Evolutionary conservation across 345 rosid genomes (phyloP), one percentile per base, ranked within the genome.

Genomic region (Eucalyptus microcorys): DNA sequence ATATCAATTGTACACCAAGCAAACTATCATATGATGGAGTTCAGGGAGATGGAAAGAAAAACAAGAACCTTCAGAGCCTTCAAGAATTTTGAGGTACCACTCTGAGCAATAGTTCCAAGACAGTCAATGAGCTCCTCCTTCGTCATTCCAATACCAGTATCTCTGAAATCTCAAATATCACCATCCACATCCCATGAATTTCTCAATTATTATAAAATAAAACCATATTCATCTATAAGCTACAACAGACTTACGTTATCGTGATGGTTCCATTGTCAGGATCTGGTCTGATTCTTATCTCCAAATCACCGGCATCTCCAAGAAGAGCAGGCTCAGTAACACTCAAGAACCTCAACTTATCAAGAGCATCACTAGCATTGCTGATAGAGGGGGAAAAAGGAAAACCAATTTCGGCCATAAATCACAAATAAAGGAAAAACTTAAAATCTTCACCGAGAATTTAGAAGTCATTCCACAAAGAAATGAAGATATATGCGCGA

Each of bases 51-150:
- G 27, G 83, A 40, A 37, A 76, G 45, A 13, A 11, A 88, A 49
- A 71, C 81, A 68, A 50, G 85, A 83, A 97, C 99, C 99, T 98
- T 97, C 7, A 97, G 92, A 90, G 99, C 99, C 94, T 97, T 94
- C 79, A 98, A 93, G 92, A 98, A 98, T 88, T 94, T 98, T 30
- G 99, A 97, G 91, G 99, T 97, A 42, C 99, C 99, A 92, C 98
- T 97, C 92, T 98, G 99, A 90, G 99, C 99, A 93, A 98, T 98
- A n/a, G 99, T 98, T 89, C 99, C 99, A 90, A 98, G 99, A 88
- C 99, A 98, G 87, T 97, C 99, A 87, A 98, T 90, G 47, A 98
- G 98, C 90, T 98, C 99, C 87, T 97, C 98, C 86, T 93, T 97
- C 32, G 99, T 95, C 99, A 98, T 98, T n/a, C 99, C 99, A 94